Evolutionary conservation across 305 asterid genomes (phyloP).

Genomic region (Rubia tinctorum): DNA sequence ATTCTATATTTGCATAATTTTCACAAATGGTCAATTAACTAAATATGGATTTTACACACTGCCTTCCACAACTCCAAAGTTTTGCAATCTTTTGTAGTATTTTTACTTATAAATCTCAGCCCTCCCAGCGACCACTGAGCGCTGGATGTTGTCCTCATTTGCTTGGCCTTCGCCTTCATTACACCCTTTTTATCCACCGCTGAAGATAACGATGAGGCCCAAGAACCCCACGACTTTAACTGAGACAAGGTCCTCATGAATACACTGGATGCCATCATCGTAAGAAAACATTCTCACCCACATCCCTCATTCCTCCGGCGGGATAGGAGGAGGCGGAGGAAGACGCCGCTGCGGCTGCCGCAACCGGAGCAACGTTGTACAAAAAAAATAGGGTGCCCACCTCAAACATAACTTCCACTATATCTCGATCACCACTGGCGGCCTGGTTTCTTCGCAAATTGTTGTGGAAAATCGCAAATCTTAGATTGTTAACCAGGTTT

Average conservation of each 20-base stretch:
- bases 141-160: constrained; percentile 66
- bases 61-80: constrained; percentile 50
- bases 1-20: no score
- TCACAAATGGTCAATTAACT: no score
- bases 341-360: neutral
- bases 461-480: no score
- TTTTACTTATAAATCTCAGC: constrained; percentile 70
- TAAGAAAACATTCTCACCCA: constrained; percentile 23
- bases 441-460: no score
- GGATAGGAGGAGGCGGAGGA: neutral
- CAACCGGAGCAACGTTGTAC: neutral
- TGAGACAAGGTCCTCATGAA: constrained; percentile 54
- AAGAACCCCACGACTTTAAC: constrained; percentile 26
- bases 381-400: no score
- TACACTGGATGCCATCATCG: neutral
- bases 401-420: no score
- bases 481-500: no score
- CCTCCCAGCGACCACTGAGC: constrained; percentile 90
- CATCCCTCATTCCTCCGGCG: neutral
- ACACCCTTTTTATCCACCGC: constrained; percentile 38
- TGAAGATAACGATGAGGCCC: constrained; percentile 25
- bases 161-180: constrained; percentile 49
- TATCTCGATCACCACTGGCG: no score
- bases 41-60: constrained; percentile 21
- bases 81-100: constrained; percentile 42